Conservation (phyloP, 139 green algal species). For the Chlamydomonas incerta region DNA sequence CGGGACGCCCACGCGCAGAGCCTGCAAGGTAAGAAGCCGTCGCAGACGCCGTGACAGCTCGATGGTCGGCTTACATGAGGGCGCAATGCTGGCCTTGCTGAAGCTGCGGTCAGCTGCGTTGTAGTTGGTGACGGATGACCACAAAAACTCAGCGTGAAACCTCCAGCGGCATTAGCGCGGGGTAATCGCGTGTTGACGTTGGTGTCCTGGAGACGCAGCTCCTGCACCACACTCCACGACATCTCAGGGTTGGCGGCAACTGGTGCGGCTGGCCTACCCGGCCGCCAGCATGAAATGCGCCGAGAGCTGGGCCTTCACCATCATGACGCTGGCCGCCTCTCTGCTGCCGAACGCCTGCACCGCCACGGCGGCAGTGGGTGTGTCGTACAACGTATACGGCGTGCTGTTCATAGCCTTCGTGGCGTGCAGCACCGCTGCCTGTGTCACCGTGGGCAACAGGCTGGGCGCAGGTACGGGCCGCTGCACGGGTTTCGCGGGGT, state of each 20-base stretch:
- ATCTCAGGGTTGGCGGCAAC: conserved; percentile 24
- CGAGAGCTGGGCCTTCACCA: conserved; percentile 50
- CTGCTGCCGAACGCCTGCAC: conserved; percentile 35
- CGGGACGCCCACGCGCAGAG: neutral
- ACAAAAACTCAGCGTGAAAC: too few species aligned
- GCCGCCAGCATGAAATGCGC: conserved; percentile 52
- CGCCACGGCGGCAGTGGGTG: conserved; percentile 42
- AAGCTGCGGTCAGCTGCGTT: too few species aligned
- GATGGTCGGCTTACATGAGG: too few species aligned
- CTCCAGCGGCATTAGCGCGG: too few species aligned
- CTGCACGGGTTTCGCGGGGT: neutral
- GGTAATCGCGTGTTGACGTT: too few species aligned
- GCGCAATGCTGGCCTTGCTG: too few species aligned
- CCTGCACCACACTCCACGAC: too few species aligned
- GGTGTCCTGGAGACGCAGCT: too few species aligned
- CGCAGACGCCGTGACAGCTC: too few species aligned
- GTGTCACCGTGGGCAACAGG: conserved; percentile 34
- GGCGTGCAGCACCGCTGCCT: conserved; percentile 35
- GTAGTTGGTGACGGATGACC: too few species aligned
- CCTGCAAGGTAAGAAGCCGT: conserved; percentile 25
- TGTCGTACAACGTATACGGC: conserved; percentile 54
- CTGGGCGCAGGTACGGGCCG: conserved; percentile 24
- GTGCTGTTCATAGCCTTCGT: conserved; percentile 47
- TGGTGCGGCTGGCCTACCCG: conserved; percentile 44
- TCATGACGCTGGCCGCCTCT: conserved; percentile 36